These are phyloP conservation scores for Smittium mucronatum DNA, from an alignment of 371 early-diverging fungal species.

Conservation along the genomic window DNA sequence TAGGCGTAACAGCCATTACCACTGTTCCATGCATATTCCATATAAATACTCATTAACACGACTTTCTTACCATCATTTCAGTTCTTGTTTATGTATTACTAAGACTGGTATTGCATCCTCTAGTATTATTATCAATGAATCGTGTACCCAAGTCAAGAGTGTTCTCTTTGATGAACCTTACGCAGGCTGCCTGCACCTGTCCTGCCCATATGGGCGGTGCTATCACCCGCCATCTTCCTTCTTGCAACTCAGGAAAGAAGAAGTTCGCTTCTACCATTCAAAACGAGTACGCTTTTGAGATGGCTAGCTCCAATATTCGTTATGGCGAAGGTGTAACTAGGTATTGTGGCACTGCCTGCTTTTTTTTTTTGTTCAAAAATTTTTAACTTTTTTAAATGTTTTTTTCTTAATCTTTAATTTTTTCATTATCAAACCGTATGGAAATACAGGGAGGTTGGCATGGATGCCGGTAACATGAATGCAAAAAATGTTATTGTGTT, in stretches of 20 bases:
- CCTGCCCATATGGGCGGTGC: constrained; percentile 12
- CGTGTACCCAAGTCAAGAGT: constrained; percentile 12
- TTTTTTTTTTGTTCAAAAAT: background rate
- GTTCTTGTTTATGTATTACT: too few relatives aligned
- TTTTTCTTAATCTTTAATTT: too few relatives aligned
- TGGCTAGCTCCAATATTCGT: constrained; percentile 81
- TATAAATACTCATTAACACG: too few relatives aligned
- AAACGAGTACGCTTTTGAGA: constrained; percentile 68
- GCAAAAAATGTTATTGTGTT: constrained; percentile 73
- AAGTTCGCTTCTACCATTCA: constrained; percentile 5
- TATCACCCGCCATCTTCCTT: background rate
- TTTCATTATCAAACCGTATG: too few relatives aligned
- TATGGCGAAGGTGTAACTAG: constrained; percentile 75
- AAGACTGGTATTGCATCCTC: too few relatives aligned
- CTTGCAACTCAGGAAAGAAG: constrained; percentile 1
- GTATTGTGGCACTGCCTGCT: constrained; percentile 25
- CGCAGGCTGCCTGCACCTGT: constrained; percentile 10
- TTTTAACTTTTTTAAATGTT: too few relatives aligned
- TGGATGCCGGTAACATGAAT: constrained; percentile 64
- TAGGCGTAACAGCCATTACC: too few relatives aligned
- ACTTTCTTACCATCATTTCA: too few relatives aligned
- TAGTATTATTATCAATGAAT: too few relatives aligned
- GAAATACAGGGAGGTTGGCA: constrained; percentile 66
- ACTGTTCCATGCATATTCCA: too few relatives aligned
- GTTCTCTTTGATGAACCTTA: constrained; percentile 5